Conservation (phyloP, 768 basidiomycete species). For the Pisolithus marmoratus region DNA sequence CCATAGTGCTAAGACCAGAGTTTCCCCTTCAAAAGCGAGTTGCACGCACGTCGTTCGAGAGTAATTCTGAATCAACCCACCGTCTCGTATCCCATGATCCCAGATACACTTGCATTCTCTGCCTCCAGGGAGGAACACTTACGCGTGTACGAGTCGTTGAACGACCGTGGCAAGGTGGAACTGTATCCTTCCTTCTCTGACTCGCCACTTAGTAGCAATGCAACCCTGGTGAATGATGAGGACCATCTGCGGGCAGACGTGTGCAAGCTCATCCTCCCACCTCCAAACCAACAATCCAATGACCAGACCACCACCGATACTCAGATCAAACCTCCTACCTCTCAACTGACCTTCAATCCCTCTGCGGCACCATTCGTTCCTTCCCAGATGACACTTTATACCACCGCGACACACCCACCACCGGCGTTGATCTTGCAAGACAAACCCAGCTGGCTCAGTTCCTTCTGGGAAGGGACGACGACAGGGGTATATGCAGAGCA, state of each 20-base stretch:
- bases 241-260: constrained; percentile 1
- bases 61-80: too few relatives aligned
- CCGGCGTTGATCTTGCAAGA: background rate
- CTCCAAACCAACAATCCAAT: background rate
- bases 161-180: too few relatives aligned
- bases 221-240: constrained; percentile 4
- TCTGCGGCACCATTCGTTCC: constrained; percentile 7
- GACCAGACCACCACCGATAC: background rate
- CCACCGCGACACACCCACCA: background rate
- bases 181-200: background rate
- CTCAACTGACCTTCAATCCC: constrained; percentile 1
- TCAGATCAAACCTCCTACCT: background rate
- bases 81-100: too few relatives aligned
- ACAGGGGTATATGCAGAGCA: background rate
- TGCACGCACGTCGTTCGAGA: too few relatives aligned
- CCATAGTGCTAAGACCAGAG: too few relatives aligned
- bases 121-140: too few relatives aligned
- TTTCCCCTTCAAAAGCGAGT: too few relatives aligned
- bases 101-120: too few relatives aligned
- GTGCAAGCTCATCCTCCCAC: background rate
- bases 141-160: too few relatives aligned
- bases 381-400: background rate
- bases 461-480: background rate
- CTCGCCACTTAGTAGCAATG: constrained; percentile 4
- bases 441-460: background rate